Percentiles rank a stretch among this genome's conserved stretches.
Conservation (phyloP, 2,329 filamentous ascomycete species). For the Orbilia brochopaga region DNA sequence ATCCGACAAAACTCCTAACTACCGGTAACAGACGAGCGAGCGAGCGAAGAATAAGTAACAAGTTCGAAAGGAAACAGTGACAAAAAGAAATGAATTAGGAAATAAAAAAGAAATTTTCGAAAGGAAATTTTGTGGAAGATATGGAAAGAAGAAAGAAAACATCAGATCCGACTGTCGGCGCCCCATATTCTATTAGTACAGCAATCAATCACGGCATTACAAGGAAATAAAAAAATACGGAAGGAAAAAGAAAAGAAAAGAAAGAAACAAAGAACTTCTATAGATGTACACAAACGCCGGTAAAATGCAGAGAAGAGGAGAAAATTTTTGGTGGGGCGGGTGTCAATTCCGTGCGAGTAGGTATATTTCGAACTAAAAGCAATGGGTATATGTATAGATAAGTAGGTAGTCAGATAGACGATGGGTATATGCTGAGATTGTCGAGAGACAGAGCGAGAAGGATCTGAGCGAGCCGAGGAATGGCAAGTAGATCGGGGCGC, state of each 20-base stretch:
- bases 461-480: no score
- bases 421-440: constrained; percentile 6
- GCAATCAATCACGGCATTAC: constrained; percentile 22
- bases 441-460: background rate
- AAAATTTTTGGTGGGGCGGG: constrained; percentile 11
- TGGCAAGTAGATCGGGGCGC: no score
- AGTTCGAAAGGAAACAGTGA: constrained; percentile 3
- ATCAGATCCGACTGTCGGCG: constrained; percentile 31
- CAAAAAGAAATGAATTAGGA: background rate
- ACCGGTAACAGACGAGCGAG: background rate
- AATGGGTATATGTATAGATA: constrained; percentile 1
- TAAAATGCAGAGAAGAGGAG: constrained; percentile 26
- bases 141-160: constrained; percentile 16
- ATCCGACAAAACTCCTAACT: no score
- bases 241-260: constrained; percentile 9
- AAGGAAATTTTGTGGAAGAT: no score
- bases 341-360: constrained; percentile 11
- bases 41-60: constrained; percentile 7
- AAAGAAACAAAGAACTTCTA: constrained; percentile 14
- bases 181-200: constrained; percentile 51
- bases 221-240: constrained; percentile 22
- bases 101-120: constrained; percentile 1
- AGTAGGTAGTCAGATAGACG: constrained; percentile 4
- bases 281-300: constrained; percentile 39
- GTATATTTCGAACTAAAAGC: constrained; percentile 9